Conservation (phyloP, 2,329 filamentous ascomycete genomes). For the Fusarium siculi region DNA sequence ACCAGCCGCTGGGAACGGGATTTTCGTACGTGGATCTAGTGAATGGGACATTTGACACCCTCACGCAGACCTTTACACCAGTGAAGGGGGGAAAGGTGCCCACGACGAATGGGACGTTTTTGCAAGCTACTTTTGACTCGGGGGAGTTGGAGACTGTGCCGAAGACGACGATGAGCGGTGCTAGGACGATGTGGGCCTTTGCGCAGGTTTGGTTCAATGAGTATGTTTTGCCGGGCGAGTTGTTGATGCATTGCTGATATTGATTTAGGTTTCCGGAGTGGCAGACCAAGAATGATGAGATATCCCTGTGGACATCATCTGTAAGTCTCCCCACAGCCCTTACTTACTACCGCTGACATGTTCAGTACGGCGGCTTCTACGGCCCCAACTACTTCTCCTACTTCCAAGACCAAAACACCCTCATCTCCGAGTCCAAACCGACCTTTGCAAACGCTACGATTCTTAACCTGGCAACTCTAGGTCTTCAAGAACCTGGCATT, state of each 20-base stretch:
- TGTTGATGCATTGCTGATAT: not conserved
- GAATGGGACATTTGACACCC: slow-evolving; percentile 67
- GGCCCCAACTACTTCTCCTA: slow-evolving; percentile 67
- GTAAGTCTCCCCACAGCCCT: slow-evolving; percentile 32
- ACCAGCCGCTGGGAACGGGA: slow-evolving; percentile 71
- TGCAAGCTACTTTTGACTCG: slow-evolving; percentile 26
- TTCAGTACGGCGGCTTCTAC: slow-evolving; percentile 70
- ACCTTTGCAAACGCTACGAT: slow-evolving; percentile 55
- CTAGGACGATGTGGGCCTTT: slow-evolving; percentile 69
- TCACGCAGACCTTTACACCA: slow-evolving; percentile 47
- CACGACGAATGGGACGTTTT: slow-evolving; percentile 17
- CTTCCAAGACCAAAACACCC: slow-evolving; percentile 68
- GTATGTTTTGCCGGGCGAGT: not conserved
- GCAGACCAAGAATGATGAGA: slow-evolving; percentile 59
- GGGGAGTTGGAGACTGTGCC: not conserved
- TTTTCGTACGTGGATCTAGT: slow-evolving; percentile 60
- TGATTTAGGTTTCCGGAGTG: slow-evolving; percentile 62
- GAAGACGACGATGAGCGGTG: slow-evolving; percentile 64
- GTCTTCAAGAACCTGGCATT: slow-evolving; percentile 74
- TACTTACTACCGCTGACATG: not conserved
- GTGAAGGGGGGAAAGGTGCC: not conserved
- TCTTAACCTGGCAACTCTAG: slow-evolving; percentile 66
- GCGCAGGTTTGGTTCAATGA: slow-evolving; percentile 65
- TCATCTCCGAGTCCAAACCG: slow-evolving; percentile 26
- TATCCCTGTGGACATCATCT: slow-evolving; percentile 72